Evolutionary conservation across 352 stramenopile genomes (phyloP).

Genomic region (Pythium periplocum): DNA sequence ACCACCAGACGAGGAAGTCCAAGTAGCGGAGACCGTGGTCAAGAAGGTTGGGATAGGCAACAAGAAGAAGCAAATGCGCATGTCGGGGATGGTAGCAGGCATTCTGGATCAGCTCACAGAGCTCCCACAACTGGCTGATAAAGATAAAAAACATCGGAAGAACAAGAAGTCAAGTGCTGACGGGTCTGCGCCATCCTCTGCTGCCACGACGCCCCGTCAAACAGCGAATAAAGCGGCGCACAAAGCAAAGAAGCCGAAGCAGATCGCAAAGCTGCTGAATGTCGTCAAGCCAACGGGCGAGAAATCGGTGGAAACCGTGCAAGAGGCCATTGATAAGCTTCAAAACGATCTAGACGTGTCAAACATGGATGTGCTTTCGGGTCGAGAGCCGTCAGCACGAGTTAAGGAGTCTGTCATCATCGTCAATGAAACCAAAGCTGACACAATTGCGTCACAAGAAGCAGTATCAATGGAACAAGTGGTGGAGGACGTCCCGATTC

Average conservation of each 20-base stretch:
- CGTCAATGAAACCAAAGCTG: neutral
- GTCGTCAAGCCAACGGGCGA: too few relatives aligned
- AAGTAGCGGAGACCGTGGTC: slow-evolving; percentile 25
- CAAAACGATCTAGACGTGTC: too few relatives aligned
- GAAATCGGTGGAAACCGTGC: too few relatives aligned
- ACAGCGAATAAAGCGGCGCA: neutral
- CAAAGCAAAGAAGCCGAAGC: slow-evolving; percentile 8
- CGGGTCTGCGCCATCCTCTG: neutral
- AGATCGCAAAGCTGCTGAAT: neutral
- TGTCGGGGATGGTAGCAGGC: slow-evolving; percentile 57
- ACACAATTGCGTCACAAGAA: slow-evolving; percentile 5
- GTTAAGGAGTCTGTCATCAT: too few relatives aligned
- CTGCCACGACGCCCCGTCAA: slow-evolving; percentile 5
- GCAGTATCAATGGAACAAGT: neutral
- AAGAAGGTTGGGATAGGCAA: slow-evolving; percentile 41
- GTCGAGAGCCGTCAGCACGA: too few relatives aligned
- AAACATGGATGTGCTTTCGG: too few relatives aligned
- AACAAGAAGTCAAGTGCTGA: neutral
- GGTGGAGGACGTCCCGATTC: neutral
- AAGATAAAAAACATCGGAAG: slow-evolving; percentile 11
- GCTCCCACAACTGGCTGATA: slow-evolving; percentile 4
- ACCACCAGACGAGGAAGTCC: slow-evolving; percentile 22
- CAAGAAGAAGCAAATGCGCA: slow-evolving; percentile 42
- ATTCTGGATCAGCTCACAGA: slow-evolving; percentile 44
- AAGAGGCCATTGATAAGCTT: too few relatives aligned